Evolutionary conservation across 257 asterid species (phyloP).

Genomic region (Nicotiana knightiana): DNA sequence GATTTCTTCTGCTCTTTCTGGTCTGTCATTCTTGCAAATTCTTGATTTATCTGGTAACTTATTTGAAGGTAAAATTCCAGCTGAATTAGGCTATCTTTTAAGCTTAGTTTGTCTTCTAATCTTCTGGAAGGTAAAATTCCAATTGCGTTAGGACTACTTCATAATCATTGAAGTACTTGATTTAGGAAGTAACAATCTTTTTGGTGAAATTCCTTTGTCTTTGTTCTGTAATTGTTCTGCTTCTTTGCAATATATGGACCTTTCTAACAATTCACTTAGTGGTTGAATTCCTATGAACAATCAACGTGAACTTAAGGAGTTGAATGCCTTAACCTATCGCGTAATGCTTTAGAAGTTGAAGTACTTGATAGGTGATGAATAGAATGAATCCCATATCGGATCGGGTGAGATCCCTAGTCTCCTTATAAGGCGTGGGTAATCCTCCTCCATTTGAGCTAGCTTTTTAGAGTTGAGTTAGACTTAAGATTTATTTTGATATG

Average conservation of each 20-base stretch:
- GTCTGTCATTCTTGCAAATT: constrained; percentile 38
- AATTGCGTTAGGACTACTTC: constrained; percentile 35
- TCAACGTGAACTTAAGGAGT: constrained; percentile 42
- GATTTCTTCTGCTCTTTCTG: constrained; percentile 49
- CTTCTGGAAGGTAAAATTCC: constrained; percentile 57
- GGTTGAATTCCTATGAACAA: constrained; percentile 48
- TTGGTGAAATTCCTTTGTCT: constrained; percentile 49
- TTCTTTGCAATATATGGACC: constrained; percentile 52
- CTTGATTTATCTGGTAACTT: constrained; percentile 71
- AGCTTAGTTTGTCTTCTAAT: constrained; percentile 62
- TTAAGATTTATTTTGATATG: fast-evolving
- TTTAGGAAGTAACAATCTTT: constrained; percentile 56
- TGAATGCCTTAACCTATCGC: no score
- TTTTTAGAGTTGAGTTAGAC: no score
- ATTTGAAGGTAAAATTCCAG: constrained; percentile 52
- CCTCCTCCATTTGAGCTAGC: no score
- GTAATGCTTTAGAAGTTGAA: no score
- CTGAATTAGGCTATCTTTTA: constrained; percentile 41
- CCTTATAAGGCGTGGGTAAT: no score
- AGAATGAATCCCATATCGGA: no score
- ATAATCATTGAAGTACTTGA: constrained; percentile 50
- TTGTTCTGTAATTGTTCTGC: constrained; percentile 54
- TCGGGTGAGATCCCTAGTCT: no score
- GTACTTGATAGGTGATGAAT: no score
- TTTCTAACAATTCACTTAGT: constrained; percentile 67